Evolutionary conservation across 192 early-diverging fungal species (phyloP).

Genomic region (Pilobolus umbonatus): DNA sequence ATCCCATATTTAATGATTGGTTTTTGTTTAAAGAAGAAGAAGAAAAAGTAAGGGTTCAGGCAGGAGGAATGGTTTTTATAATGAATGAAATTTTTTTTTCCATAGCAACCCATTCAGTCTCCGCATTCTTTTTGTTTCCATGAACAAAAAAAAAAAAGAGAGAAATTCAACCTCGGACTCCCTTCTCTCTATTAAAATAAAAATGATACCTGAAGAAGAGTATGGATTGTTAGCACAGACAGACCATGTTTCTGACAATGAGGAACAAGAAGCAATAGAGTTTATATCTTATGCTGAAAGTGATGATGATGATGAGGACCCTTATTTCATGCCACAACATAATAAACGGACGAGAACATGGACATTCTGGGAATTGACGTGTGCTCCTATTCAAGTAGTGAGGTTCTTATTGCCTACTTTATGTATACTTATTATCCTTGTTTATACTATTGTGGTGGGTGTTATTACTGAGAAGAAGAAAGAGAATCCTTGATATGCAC

Average conservation of each 20-base stretch:
- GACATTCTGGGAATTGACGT: constrained; percentile 26
- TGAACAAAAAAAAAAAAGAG: not conserved
- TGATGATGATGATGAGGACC: constrained; percentile 41
- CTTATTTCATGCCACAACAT: constrained; percentile 35
- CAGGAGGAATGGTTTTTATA: not conserved
- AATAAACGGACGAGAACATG: constrained; percentile 34
- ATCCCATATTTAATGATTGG: not conserved
- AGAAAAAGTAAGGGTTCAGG: not conserved
- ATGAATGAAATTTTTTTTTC: not conserved
- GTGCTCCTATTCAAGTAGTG: constrained; percentile 33
- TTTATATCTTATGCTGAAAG: constrained; percentile 39
- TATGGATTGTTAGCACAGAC: constrained; percentile 1
- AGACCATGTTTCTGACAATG: constrained; percentile 20
- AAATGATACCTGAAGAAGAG: constrained; percentile 16
- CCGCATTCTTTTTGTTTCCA: not conserved
- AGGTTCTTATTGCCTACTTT: constrained; percentile 29
- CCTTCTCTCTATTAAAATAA: not conserved
- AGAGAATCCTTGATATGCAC: not conserved
- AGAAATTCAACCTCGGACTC: not conserved
- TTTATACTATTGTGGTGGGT: constrained; percentile 31
- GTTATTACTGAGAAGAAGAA: constrained; percentile 22
- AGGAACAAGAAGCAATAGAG: constrained; percentile 31
- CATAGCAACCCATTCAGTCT: not conserved
- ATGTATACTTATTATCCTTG: constrained; percentile 29
- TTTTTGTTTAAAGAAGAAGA: not conserved